Evolutionary conservation across 2,329 filamentous ascomycete genomes (phyloP).

Genomic region (Bipolaris sorokiniana): DNA sequence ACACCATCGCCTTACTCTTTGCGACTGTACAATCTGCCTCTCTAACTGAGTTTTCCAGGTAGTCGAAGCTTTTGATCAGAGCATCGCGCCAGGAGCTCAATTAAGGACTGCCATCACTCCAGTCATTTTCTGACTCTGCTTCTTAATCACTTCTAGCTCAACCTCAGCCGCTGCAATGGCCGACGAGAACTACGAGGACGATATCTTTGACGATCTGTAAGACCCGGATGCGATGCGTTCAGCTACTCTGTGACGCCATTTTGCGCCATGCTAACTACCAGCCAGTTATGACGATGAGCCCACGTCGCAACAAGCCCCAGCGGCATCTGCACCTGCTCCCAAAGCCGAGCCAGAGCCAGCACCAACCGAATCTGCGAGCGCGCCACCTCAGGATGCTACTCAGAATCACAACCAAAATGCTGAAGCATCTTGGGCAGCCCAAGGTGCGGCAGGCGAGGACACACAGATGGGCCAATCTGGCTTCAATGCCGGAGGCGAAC

Average conservation of each 20-base stretch:
- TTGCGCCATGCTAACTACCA: slow-evolving; percentile 18
- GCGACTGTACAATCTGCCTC: background rate
- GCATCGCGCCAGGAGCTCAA: background rate
- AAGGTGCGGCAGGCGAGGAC: slow-evolving; percentile 30
- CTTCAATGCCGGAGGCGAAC: slow-evolving; percentile 38
- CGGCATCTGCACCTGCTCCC: slow-evolving; percentile 29
- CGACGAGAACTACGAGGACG: slow-evolving; percentile 86
- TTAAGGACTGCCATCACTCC: background rate
- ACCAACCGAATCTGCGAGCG: slow-evolving; percentile 24
- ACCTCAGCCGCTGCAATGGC: slow-evolving; percentile 62
- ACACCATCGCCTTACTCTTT: background rate
- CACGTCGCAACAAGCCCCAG: slow-evolving; percentile 33
- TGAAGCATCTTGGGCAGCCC: slow-evolving; percentile 28
- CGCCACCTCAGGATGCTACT: slow-evolving; percentile 24
- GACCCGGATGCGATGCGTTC: slow-evolving; percentile 40
- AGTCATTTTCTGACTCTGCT: background rate
- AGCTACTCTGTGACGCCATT: background rate
- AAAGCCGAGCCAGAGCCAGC: slow-evolving; percentile 32
- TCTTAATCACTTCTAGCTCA: background rate
- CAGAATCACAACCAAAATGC: slow-evolving; percentile 23
- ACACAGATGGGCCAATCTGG: slow-evolving; percentile 41
- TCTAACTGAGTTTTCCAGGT: background rate
- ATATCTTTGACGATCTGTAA: slow-evolving; percentile 95
- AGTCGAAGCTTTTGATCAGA: background rate
- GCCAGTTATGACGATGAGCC: slow-evolving; percentile 52